Percentiles rank a stretch among this genome's conserved stretches.
Conservation (phyloP, 2,329 filamentous ascomycete species). For the Colletotrichum kahawae region DNA sequence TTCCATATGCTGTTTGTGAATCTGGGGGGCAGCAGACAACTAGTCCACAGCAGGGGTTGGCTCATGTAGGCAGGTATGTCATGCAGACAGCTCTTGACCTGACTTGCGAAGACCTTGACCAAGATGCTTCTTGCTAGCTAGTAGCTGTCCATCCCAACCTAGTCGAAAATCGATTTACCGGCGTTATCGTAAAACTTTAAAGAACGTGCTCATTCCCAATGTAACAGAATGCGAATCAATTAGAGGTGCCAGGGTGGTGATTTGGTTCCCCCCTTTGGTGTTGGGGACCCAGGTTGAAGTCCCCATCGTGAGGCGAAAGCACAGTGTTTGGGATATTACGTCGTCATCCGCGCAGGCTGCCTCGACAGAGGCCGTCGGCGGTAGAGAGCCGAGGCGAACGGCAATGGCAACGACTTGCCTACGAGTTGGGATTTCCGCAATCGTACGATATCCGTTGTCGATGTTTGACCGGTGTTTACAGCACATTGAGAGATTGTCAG, state of each 20-base stretch:
- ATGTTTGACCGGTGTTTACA: background rate
- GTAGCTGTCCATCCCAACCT: background rate
- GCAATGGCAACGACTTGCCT: too few relatives aligned
- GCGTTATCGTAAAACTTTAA: background rate
- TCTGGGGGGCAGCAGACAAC: background rate
- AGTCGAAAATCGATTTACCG: background rate
- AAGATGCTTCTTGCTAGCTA: background rate
- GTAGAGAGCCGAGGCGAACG: background rate
- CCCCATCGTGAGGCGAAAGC: background rate
- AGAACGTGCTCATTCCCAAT: background rate
- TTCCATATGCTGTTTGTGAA: background rate
- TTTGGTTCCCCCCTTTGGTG: background rate
- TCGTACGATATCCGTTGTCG: background rate
- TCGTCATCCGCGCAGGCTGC: background rate
- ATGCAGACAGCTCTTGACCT: conserved; percentile 7
- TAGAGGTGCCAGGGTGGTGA: background rate
- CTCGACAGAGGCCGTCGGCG: background rate
- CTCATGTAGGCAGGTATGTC: conserved; percentile 20
- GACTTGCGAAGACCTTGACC: background rate
- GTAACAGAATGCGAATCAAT: background rate
- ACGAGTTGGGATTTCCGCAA: background rate
- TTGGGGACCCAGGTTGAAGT: background rate
- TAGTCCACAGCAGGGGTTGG: conserved; percentile 5
- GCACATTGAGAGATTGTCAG: background rate
- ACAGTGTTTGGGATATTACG: background rate